Conservation (phyloP, 176 grass and related monocot species). For the Juncus inflexus region DNA sequence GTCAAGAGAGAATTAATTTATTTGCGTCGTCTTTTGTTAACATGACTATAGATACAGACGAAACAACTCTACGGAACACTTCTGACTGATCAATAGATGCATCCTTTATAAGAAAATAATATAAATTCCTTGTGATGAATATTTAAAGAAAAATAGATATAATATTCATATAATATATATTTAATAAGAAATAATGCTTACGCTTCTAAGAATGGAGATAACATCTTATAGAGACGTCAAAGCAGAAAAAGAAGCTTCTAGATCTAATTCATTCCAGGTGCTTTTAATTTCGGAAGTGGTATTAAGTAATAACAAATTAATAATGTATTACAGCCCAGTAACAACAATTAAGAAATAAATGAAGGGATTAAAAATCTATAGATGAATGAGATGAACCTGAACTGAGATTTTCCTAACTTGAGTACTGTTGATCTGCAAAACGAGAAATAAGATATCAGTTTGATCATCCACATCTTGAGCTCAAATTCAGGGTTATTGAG, state of each 20-base stretch:
- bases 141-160: constrained; percentile 15
- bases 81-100: constrained; percentile 85
- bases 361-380: constrained; percentile 6
- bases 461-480: too few relatives aligned
- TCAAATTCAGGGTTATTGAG: too few relatives aligned
- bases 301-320: background rate
- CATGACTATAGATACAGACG: constrained; percentile 63
- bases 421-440: background rate
- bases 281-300: constrained; percentile 83
- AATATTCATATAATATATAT: constrained; percentile 4
- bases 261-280: constrained; percentile 58
- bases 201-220: constrained; percentile 85
- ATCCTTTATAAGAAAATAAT: constrained; percentile 43
- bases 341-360: background rate
- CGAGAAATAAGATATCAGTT: too few relatives aligned
- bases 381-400: constrained; percentile 53
- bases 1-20: constrained; percentile 23
- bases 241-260: constrained; percentile 86
- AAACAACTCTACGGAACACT: constrained; percentile 77
- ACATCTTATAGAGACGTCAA: constrained; percentile 91
- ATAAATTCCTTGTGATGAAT: background rate
- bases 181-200: constrained; percentile 32
- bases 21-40: constrained; percentile 79
- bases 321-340: background rate
- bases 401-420: constrained; percentile 80